These are phyloP conservation scores for Sanghuangporus weigelae DNA, from an alignment of 1,284 basidiomycete genomes.

Conservation along the genomic window DNA sequence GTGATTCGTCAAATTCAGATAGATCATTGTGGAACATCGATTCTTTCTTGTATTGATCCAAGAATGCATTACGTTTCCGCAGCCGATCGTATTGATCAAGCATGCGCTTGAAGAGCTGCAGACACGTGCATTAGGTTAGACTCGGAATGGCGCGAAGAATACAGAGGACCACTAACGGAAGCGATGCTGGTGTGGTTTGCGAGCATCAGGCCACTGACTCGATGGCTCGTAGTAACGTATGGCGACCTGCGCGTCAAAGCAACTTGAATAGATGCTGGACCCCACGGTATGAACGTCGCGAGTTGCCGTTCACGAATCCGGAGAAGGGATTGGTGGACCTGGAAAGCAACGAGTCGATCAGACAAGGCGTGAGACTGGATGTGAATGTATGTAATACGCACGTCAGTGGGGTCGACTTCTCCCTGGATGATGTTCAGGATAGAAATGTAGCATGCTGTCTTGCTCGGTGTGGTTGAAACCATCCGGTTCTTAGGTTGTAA, in stretches of 20 bases:
- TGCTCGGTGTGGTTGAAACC: constrained; percentile 92
- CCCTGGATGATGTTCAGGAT: constrained; percentile 99
- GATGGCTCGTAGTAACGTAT: constrained; percentile 83
- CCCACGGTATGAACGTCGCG: constrained; percentile 99
- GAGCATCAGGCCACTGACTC: constrained; percentile 96
- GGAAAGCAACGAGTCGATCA: background rate
- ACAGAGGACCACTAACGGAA: constrained; percentile 53
- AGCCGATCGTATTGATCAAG: constrained; percentile 93
- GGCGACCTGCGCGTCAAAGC: constrained; percentile 91
- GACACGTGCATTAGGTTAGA: background rate
- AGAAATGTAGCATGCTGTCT: constrained; percentile 94
- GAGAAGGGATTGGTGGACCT: constrained; percentile 96
- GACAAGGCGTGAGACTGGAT: background rate
- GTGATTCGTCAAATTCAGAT: constrained; percentile 93
- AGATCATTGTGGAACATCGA: constrained; percentile 88
- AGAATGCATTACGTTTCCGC: constrained; percentile 86
- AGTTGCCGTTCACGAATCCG: constrained; percentile 95
- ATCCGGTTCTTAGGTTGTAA: constrained; percentile 98
- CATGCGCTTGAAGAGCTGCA: constrained; percentile 91
- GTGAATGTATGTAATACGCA: constrained; percentile 32
- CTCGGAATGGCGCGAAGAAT: background rate
- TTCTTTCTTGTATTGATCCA: constrained; percentile 98
- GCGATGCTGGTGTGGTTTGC: constrained; percentile 98
- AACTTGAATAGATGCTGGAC: constrained; percentile 97
- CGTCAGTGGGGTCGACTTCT: constrained; percentile 97